Evolutionary conservation across 257 asterid species (phyloP).

Genomic region (Coffea canephora): DNA sequence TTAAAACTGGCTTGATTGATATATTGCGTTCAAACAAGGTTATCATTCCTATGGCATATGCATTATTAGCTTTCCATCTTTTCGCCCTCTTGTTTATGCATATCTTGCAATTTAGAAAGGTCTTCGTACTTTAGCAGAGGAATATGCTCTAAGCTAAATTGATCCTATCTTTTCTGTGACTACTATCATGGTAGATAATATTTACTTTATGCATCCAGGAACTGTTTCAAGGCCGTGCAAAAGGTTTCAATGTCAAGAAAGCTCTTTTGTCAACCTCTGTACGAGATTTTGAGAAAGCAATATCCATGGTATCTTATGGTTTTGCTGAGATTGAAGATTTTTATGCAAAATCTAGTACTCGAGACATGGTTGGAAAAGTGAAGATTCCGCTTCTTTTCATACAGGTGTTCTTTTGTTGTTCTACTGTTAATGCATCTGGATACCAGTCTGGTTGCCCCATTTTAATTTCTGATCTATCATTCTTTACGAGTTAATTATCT

Average conservation of each 20-base stretch:
- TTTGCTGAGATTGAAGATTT: conserved; percentile 63
- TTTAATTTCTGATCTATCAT: background rate
- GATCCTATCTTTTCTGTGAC: no score
- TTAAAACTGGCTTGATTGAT: conserved; percentile 62
- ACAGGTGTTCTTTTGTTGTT: conserved; percentile 55
- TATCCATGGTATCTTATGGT: conserved; percentile 86
- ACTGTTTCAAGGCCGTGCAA: conserved; percentile 88
- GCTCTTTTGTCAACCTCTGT: conserved; percentile 72
- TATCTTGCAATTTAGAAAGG: background rate
- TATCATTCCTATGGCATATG: conserved; percentile 1
- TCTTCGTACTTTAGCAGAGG: background rate
- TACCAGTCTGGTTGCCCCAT: background rate
- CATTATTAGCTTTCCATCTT: background rate
- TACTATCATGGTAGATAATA: background rate
- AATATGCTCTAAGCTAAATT: background rate
- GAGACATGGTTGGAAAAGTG: conserved; percentile 68
- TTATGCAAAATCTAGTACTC: conserved; percentile 80
- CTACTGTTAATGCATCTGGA: background rate
- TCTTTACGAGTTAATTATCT: background rate
- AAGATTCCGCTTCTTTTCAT: conserved; percentile 89
- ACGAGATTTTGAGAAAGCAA: conserved; percentile 78
- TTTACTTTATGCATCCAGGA: conserved; percentile 47
- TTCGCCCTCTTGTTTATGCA: background rate
- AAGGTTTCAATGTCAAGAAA: conserved; percentile 74
- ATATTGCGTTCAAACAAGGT: conserved; percentile 86